phyloP scores from a whole-genome alignment of 23 red algal species.

The Gracilaria domingensis region DNA sequence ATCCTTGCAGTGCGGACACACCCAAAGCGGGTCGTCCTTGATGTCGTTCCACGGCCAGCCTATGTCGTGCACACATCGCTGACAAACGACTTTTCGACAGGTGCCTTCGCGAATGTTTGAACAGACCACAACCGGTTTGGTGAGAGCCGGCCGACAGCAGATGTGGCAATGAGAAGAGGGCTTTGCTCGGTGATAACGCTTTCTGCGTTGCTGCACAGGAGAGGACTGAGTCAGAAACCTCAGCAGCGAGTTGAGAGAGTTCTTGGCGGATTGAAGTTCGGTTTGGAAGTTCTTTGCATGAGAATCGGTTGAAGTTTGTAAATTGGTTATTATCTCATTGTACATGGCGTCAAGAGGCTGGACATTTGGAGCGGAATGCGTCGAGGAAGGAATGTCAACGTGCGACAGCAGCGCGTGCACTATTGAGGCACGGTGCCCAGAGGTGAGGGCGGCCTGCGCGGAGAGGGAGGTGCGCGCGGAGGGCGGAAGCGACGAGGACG shows the following conservation, averaged over 20 bases:
- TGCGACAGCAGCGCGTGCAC: neutral
- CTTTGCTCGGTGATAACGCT: conserved; percentile 42
- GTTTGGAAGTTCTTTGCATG: neutral
- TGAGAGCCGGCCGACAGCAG: conserved; percentile 42
- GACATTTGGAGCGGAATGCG: neutral
- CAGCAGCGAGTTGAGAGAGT: neutral
- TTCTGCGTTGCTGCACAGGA: conserved; percentile 13
- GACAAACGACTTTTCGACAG: conserved; percentile 72
- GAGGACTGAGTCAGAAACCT: neutral
- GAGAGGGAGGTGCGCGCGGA: conserved; percentile 8
- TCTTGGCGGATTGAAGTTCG: neutral
- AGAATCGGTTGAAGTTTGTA: conserved; percentile 10
- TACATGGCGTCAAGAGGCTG: conserved; percentile 24
- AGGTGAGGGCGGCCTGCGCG: neutral
- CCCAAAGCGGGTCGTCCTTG: conserved; percentile 30
- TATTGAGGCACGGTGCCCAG: conserved; percentile 15
- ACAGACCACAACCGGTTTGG: conserved; percentile 56
- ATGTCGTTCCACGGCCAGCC: conserved; percentile 45
- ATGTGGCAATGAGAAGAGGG: conserved; percentile 65
- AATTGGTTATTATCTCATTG: conserved; percentile 25
- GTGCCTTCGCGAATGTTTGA: conserved; percentile 64
- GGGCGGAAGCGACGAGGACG: conserved; percentile 12
- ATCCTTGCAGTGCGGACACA: conserved; percentile 60
- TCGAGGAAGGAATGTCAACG: neutral
- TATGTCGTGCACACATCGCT: conserved; percentile 54